Evolutionary conservation across 371 early-diverging fungal species (phyloP), one percentile per base, ranked within the genome.

Genomic region (Sporodiniella umbellata): DNA sequence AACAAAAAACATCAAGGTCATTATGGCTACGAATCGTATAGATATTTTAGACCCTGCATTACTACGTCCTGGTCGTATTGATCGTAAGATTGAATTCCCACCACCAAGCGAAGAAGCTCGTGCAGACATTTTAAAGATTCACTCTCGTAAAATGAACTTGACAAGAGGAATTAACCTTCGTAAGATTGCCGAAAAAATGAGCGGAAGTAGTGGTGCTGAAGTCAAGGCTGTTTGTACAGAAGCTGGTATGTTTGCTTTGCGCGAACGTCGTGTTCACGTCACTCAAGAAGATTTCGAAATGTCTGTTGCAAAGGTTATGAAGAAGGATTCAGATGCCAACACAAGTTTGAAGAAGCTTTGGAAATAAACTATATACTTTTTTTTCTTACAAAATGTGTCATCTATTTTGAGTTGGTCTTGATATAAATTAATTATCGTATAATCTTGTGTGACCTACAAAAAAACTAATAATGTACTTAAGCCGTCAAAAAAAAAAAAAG

Each of bases 221-320:
- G 73, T 75, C 26, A 72, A 86, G 79, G 97, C 94, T 54, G 99
- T 99, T 15, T 99, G 99, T 77, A 99, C 99, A 24, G 99, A 99
- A 76, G 99, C 99, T 2, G 99, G 99, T 61, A 99, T 99, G 99
- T 99, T 95, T 72, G 99, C 99, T n/a, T 77, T 99, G 45, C 85
- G 99, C 51, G 99, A 99, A 73, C 90, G 99, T 44, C 84, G 96
- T 56, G 98, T 99, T 51, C 99, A 99, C 60, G 99, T 99, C 22
- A 99, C 97, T 10, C 99, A 99, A 65, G 99, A 99, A 75, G 99
- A 99, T 77, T 99, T 99, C 78, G 99, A 99, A 71, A 95, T 99
- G 99, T 99, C 99, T 5, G 99, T 99, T 15, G 91, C 98, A 52
- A 99, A 99, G 92, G 96, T 99, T 38, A 89, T 96, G 91, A 96